Evolutionary conservation across 805 yeast species (phyloP), one percentile per base, ranked within the genome.

Genomic region (Candida lessepsii): DNA sequence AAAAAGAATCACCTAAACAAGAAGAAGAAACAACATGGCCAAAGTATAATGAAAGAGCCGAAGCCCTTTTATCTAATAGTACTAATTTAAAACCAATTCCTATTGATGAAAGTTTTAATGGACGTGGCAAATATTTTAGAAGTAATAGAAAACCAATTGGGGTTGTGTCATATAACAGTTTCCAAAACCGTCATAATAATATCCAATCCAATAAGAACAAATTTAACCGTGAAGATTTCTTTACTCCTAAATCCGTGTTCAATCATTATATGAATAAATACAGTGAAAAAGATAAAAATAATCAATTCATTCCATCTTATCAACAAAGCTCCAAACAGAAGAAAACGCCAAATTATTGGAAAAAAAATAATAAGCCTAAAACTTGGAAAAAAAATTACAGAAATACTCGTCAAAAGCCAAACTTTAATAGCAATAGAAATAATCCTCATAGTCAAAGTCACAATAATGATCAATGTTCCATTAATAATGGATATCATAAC

Each of bases 231-330:
- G 83, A 80, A 50, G 91, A 85, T 54, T 81, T 74, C 50, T 85
- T 83, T 56, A 85, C 93, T 3, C 93, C 93, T 2, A 84, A 83
- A 40, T 78, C 89, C 18, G 83, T 80, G 5, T 76, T 80, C 52
- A 78, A 76, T 42, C 83, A 80, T 48, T 83, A 81, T 56, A 76
- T 83, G 83, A 87, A 79, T 47, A 80, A 81, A 47, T 69, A 67
- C 45, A 69, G 81, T 61, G 62, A 74, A 65, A 58, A 69, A 49
- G 33, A 29, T 29, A 29, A 29, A 32, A 4, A 21, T 5, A 56
- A 40, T 68, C 58, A 59, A 41, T 54, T 52, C 42, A 40, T 46
- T 56, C 24, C 23, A 17, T 33, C 31, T 19, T 21, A 35, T 55
- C n/a, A 44, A 52, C 45, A 13, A 50, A 50, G 21, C 45, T 42